Percentiles rank a stretch among this genome's conserved stretches.
These are phyloP conservation scores for Gigaspora rosea DNA, from an alignment of 192 early-diverging fungal species.

Conservation along the genomic window DNA sequence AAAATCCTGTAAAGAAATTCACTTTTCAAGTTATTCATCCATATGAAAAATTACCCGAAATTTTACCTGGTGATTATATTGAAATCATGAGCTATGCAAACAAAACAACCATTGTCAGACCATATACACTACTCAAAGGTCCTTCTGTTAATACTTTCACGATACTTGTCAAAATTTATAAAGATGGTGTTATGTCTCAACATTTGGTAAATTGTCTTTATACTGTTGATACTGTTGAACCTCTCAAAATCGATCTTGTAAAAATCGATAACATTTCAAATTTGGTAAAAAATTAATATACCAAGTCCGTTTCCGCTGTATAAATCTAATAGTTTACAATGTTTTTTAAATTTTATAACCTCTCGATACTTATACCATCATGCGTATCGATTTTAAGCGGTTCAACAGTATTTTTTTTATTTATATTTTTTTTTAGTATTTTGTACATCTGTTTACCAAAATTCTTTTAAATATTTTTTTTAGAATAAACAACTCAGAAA, in stretches of 20 bases:
- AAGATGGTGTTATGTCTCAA: slow-evolving; percentile 23
- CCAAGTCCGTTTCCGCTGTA: no score
- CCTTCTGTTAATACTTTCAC: neutral
- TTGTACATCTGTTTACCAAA: neutral
- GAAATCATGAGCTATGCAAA: slow-evolving; percentile 20
- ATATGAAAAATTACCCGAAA: neutral
- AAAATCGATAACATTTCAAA: no score
- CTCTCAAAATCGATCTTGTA: no score
- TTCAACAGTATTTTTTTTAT: no score
- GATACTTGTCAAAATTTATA: slow-evolving; percentile 31
- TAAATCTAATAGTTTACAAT: no score
- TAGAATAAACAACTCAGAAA: slow-evolving; percentile 26
- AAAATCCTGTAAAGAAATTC: slow-evolving; percentile 7
- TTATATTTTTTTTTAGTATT: neutral
- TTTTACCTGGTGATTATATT: slow-evolving; percentile 31
- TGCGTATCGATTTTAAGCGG: no score
- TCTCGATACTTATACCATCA: no score
- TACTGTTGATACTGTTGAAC: no score
- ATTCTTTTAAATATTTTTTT: neutral
- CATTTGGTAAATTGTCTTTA: slow-evolving; percentile 23
- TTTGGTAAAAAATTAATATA: no score
- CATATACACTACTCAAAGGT: slow-evolving; percentile 28
- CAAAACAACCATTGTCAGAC: slow-evolving; percentile 8
- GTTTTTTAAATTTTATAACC: no score
- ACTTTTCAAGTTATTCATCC: slow-evolving; percentile 24